A percentile compares a stretch with the other conserved stretches of the same genome.
Evolutionary conservation across 78 protist genomes (phyloP).

Genomic region (Dictyostelium citrinum): DNA sequence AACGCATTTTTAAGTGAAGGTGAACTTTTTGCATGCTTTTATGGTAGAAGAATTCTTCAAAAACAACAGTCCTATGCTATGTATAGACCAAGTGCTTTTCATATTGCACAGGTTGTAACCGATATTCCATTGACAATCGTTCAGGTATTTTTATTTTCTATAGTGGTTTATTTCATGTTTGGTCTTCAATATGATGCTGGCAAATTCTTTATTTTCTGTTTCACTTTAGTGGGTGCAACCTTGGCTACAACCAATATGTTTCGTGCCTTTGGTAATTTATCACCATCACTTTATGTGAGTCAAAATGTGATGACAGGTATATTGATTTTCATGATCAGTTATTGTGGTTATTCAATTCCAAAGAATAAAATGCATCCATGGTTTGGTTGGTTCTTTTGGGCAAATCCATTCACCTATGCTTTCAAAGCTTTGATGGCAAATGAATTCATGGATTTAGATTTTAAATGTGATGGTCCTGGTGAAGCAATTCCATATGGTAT

Average conservation of each 20-base stretch:
- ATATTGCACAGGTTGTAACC: conserved; percentile 63
- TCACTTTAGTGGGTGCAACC: conserved; percentile 29
- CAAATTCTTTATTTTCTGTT: conserved; percentile 54
- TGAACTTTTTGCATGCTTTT: conserved; percentile 34
- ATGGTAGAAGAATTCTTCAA: conserved; percentile 61
- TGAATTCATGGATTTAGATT: background rate
- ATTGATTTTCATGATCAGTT: conserved; percentile 45
- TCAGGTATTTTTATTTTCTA: conserved; percentile 57
- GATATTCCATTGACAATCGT: conserved; percentile 45
- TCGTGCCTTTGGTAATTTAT: conserved; percentile 48
- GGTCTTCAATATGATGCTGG: conserved; percentile 54
- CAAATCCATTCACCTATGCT: conserved; percentile 64
- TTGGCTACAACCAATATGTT: conserved; percentile 63
- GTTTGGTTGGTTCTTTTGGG: conserved; percentile 73
- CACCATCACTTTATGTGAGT: conserved; percentile 23
- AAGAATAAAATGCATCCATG: conserved; percentile 59
- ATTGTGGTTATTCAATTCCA: conserved; percentile 65
- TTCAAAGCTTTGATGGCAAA: conserved; percentile 68
- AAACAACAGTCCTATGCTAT: conserved; percentile 58
- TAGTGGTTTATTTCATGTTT: conserved; percentile 64
- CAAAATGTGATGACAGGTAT: conserved; percentile 5
- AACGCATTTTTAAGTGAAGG: conserved; percentile 51
- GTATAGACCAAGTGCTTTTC: conserved; percentile 72
- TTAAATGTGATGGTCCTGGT: background rate
- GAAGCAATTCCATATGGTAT: conserved; percentile 22